Conservation (phyloP, 805 yeast genomes). For the Candida lessepsii region DNA sequence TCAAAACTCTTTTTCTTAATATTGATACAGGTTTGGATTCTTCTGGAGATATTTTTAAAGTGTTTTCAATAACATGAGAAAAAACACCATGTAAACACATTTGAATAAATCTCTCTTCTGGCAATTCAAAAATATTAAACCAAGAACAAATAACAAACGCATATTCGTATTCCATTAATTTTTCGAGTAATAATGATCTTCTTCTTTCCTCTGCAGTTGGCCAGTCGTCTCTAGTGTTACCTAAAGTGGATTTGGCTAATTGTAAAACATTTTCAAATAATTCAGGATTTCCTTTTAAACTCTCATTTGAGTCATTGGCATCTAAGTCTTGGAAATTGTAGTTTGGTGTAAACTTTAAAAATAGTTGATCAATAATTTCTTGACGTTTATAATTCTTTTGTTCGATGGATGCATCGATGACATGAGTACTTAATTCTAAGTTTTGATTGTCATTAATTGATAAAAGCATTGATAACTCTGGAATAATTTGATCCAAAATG, state of each 20-base stretch:
- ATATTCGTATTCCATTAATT: slow-evolving; percentile 66
- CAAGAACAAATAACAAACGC: slow-evolving; percentile 56
- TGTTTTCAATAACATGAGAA: slow-evolving; percentile 79
- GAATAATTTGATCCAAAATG: slow-evolving; percentile 63
- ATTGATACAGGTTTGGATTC: slow-evolving; percentile 48
- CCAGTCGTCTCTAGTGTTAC: slow-evolving; percentile 84
- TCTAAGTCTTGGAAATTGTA: slow-evolving; percentile 22
- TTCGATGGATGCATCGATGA: slow-evolving; percentile 63
- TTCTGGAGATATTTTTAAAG: slow-evolving; percentile 43
- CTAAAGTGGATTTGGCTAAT: slow-evolving; percentile 68
- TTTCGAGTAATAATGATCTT: slow-evolving; percentile 71
- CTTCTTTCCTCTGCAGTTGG: slow-evolving; percentile 89
- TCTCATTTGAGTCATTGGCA: slow-evolving; percentile 11
- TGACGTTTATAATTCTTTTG: slow-evolving; percentile 59
- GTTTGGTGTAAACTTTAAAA: slow-evolving; percentile 42
- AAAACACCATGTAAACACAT: slow-evolving; percentile 89
- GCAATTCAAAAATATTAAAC: slow-evolving; percentile 58
- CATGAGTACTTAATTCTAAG: slow-evolving; percentile 63
- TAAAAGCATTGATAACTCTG: slow-evolving; percentile 59
- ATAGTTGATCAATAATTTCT: slow-evolving; percentile 51
- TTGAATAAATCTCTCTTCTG: slow-evolving; percentile 59
- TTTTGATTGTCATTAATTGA: slow-evolving; percentile 53
- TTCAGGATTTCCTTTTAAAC: slow-evolving; percentile 29
- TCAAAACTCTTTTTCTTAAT: slow-evolving; percentile 66
- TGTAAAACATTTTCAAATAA: slow-evolving; percentile 68